phyloP scores from a whole-genome alignment of 768 basidiomycete genomes.

The Kwoniella newhampshirensis region DNA sequence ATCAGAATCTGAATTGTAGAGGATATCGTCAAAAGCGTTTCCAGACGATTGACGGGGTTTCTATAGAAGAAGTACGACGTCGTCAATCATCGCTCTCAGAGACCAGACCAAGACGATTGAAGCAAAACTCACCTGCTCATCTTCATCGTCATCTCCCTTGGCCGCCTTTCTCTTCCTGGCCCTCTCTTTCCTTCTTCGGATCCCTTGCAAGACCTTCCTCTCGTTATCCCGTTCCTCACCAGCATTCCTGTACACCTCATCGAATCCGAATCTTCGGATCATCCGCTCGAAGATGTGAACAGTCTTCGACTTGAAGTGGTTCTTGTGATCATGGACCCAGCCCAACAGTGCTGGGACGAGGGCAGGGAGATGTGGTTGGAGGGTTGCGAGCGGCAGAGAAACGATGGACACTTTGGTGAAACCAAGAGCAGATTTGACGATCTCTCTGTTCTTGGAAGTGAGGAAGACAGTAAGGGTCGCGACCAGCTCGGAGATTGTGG shows the following conservation, averaged over 20 bases:
- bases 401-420: conserved; percentile 92
- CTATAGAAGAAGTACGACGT: conserved; percentile 45
- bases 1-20: conserved; percentile 96
- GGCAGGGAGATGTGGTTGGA: conserved; percentile 72
- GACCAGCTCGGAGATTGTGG: conserved; percentile 79
- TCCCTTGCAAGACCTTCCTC: conserved; percentile 84
- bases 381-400: conserved; percentile 68
- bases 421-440: conserved; percentile 93
- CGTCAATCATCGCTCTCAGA: not conserved
- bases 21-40: conserved; percentile 93
- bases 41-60: conserved; percentile 63
- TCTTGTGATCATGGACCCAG: conserved; percentile 98
- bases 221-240: conserved; percentile 68
- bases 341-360: conserved; percentile 80
- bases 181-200: conserved; percentile 90
- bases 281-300: conserved; percentile 96
- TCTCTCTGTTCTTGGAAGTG: conserved; percentile 86
- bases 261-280: conserved; percentile 84
- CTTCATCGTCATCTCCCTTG: conserved; percentile 58
- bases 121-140: conserved; percentile 54
- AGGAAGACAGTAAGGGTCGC: conserved; percentile 86
- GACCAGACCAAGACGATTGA: not conserved
- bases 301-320: conserved; percentile 96
- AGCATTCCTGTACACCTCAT: conserved; percentile 67
- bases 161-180: conserved; percentile 81